phyloP scores from a whole-genome alignment of 1,139 yeast genomes.

The Torulaspora pretoriensis region DNA sequence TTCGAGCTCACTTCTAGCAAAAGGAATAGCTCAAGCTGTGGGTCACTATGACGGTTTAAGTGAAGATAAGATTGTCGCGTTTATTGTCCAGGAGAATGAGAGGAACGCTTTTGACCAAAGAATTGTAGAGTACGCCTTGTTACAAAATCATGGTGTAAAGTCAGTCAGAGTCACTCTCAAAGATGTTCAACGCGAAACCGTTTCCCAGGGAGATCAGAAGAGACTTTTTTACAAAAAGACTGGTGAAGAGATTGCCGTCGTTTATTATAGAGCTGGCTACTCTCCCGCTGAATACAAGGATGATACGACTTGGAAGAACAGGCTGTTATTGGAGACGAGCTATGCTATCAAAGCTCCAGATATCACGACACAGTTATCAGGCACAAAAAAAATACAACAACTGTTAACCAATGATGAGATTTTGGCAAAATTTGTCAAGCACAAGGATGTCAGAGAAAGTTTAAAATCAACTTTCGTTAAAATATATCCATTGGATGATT shows the following conservation, averaged over 20 bases:
- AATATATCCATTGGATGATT: conserved; percentile 77
- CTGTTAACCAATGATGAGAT: conserved; percentile 56
- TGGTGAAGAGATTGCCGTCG: conserved; percentile 74
- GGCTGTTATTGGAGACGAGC: conserved; percentile 66
- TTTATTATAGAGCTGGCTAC: conserved; percentile 87
- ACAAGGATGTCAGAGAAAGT: conserved; percentile 32
- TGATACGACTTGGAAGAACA: conserved; percentile 68
- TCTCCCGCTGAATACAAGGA: conserved; percentile 68
- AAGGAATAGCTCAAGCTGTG: conserved; percentile 63
- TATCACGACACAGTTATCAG: conserved; percentile 80
- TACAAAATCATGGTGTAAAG: conserved; percentile 52
- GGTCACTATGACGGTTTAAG: conserved; percentile 47
- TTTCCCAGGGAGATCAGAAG: conserved; percentile 40
- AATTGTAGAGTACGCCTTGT: conserved; percentile 66
- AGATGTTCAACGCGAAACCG: conserved; percentile 48
- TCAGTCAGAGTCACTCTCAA: conserved; percentile 66
- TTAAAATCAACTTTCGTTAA: conserved; percentile 69
- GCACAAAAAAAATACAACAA: conserved; percentile 91
- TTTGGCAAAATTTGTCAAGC: conserved; percentile 45
- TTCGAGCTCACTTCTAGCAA: conserved; percentile 58
- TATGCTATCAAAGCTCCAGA: conserved; percentile 90
- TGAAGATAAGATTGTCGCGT: conserved; percentile 54
- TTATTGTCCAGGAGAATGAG: conserved; percentile 81
- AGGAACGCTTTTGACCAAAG: conserved; percentile 90
- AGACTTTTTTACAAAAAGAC: conserved; percentile 51